Conservation (phyloP, 2,329 filamentous ascomycete species). For the Aspergillus pseudonomiae region DNA sequence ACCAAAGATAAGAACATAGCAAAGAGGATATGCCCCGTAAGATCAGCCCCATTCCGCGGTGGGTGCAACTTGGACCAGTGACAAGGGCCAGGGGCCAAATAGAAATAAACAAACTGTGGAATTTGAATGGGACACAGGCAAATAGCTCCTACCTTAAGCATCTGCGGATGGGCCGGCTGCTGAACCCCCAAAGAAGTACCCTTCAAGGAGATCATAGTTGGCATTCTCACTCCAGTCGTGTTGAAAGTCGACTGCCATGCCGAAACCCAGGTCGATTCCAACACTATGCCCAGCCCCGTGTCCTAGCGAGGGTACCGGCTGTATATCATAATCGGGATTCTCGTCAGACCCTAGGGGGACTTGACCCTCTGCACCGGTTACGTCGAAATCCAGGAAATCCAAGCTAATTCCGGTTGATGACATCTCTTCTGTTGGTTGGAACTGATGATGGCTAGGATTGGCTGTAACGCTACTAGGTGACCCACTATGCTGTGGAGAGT, state of each 20-base stretch:
- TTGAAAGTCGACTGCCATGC: constrained; percentile 49
- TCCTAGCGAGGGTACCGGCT: constrained; percentile 33
- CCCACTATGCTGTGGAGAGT: constrained; percentile 38
- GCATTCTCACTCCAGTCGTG: constrained; percentile 54
- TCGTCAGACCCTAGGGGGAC: constrained; percentile 30
- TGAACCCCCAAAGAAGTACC: constrained; percentile 58
- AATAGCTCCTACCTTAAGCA: constrained; percentile 11
- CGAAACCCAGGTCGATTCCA: constrained; percentile 49
- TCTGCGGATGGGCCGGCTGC: constrained; percentile 31
- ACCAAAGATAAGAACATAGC: neutral
- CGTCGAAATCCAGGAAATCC: constrained; percentile 58
- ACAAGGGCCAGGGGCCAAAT: constrained; percentile 9
- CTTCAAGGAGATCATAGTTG: constrained; percentile 56
- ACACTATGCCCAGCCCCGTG: constrained; percentile 41
- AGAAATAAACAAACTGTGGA: constrained; percentile 5
- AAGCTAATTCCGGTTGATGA: constrained; percentile 47
- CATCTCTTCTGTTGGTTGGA: constrained; percentile 28
- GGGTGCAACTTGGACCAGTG: neutral
- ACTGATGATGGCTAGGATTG: constrained; percentile 28
- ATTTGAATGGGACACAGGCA: neutral
- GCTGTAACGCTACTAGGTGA: constrained; percentile 33
- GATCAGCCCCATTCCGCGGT: constrained; percentile 11
- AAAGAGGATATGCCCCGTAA: constrained; percentile 9
- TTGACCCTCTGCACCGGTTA: constrained; percentile 36
- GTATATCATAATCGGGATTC: constrained; percentile 32